Evolutionary conservation across 202 grass and related monocot species (phyloP), one percentile per base, ranked within the genome.

Genomic region (Zizania palustris): DNA sequence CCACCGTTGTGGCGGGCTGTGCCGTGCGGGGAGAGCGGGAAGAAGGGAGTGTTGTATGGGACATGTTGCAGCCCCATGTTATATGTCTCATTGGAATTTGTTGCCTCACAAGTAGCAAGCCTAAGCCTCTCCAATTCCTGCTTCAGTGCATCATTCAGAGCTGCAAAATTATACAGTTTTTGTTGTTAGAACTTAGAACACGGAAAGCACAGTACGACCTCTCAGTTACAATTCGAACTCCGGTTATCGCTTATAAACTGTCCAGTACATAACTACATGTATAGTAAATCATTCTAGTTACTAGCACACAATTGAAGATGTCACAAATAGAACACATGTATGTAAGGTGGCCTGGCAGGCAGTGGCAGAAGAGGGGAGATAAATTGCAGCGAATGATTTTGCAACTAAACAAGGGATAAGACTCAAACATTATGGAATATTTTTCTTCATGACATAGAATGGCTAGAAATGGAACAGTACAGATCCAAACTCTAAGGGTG

Each of bases 71-170:
- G 53, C 88, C 90, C 84, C 83, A 95, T 85, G 79, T 76, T 91
- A 67, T 87, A 96, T 81, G 87, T 84, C 37, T 93, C 90, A 50
- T 70, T 63, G 37, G 62, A 61, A 72, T 87, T 93, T 81, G 88
- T 76, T 76, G 90, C 76, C 76, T 96, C 96, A 49, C 96, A 92
- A 36, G 96, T 99, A 45, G 83, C 96, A 63, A 93, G 74, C 79
- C 89, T 99, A 56, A 99, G 92, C 85, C 88, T 93, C 40, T 99
- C 96, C 81, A 99, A 49, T 83, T 99, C 96, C 81, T 99, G 90
- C 79, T 93, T 96, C 43, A 99, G 75, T 43, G 90, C 92, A 74
- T 96, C 88, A 85, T 96, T 99, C 73, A 99, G 77, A 79, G 96
- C 96, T 99, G 85, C 70, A 90, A 79, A 72, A 82, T 55, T 64